Evolutionary conservation across 1,284 basidiomycete genomes (phyloP).

Genomic region (Volvariella surrecta): DNA sequence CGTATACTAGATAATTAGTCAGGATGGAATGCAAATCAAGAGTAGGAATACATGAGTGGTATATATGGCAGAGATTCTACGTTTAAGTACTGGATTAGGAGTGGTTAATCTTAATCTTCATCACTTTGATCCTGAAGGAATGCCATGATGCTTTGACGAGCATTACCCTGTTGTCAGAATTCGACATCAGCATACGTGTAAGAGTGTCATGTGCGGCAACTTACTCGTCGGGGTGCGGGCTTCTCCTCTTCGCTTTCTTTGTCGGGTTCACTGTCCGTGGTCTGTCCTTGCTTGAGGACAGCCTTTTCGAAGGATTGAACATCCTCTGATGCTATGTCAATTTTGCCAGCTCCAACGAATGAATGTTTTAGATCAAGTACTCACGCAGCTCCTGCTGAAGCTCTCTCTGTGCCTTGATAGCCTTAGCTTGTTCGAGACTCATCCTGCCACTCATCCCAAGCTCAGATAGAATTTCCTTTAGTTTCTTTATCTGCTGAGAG

Average conservation of each 20-base stretch:
- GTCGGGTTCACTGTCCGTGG: constrained; percentile 12
- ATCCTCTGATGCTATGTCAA: constrained; percentile 39
- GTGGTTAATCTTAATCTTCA: constrained; percentile 24
- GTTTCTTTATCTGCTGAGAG: constrained; percentile 55
- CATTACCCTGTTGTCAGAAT: constrained; percentile 26
- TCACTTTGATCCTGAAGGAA: constrained; percentile 63
- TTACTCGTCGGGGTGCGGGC: not conserved
- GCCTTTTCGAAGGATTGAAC: constrained; percentile 51
- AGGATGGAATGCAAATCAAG: too few relatives aligned
- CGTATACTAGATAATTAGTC: too few relatives aligned
- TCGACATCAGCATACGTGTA: constrained; percentile 4
- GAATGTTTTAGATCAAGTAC: constrained; percentile 15
- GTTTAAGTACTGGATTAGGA: not conserved
- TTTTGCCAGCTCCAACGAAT: constrained; percentile 1
- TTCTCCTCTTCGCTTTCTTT: constrained; percentile 18
- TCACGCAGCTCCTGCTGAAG: constrained; percentile 72
- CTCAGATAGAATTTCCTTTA: constrained; percentile 56
- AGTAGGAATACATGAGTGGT: not conserved
- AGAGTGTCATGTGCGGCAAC: constrained; percentile 4
- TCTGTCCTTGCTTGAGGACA: constrained; percentile 14
- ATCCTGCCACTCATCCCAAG: constrained; percentile 78
- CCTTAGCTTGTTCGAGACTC: constrained; percentile 71
- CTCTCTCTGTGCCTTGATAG: constrained; percentile 64
- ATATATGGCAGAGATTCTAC: too few relatives aligned
- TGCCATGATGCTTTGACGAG: constrained; percentile 56